phyloP scores from a whole-genome alignment of 441 rosid genomes.

The Erodium texanum region DNA sequence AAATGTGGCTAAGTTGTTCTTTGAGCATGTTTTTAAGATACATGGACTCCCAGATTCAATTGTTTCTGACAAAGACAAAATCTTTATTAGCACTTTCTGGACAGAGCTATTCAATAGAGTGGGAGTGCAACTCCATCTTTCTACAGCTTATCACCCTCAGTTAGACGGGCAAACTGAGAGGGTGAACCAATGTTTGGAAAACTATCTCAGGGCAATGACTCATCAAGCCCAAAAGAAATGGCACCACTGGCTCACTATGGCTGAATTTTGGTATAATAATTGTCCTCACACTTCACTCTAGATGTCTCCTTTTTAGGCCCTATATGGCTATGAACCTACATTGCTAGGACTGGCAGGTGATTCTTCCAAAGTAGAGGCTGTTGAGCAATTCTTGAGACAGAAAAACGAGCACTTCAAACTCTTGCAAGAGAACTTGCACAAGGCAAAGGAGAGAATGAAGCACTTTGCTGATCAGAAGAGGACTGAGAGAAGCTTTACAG shows the following conservation, averaged over 20 bases:
- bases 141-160: background rate
- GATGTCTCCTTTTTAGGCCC: background rate
- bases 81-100: slow-evolving; percentile 4
- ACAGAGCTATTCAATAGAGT: background rate
- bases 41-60: background rate
- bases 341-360: background rate
- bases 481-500: background rate
- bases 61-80: background rate
- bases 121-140: background rate
- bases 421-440: background rate
- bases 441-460: background rate
- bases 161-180: slow-evolving; percentile 1
- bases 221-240: background rate
- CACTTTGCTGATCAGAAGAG: background rate
- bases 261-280: background rate
- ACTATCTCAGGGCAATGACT: background rate
- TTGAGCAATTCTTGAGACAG: background rate
- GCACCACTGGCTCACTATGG: background rate
- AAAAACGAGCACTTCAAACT: background rate
- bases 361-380: background rate
- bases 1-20: background rate
- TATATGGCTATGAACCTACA: background rate
- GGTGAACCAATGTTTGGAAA: background rate
- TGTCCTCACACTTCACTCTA: background rate
- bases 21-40: background rate